Evolutionary conservation across 2,329 filamentous ascomycete genomes (phyloP).

Genomic region (Thielaviopsis euricoi): DNA sequence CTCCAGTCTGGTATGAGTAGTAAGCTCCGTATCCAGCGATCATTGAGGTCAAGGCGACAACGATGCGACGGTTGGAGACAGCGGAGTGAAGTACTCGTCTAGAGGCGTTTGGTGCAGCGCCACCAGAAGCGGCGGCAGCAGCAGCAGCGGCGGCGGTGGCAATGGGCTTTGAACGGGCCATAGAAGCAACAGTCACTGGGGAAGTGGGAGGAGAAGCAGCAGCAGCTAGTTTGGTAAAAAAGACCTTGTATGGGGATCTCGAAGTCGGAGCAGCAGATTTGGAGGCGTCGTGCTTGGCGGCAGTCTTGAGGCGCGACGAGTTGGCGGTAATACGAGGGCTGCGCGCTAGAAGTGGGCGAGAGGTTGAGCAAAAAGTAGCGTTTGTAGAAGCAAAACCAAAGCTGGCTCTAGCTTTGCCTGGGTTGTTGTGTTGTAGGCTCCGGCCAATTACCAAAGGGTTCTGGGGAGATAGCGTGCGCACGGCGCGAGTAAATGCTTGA

Average conservation of each 20-base stretch:
- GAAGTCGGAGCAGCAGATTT: neutral
- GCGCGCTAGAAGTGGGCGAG: neutral
- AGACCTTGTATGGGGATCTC: neutral
- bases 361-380: neutral
- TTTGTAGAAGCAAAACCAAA: neutral
- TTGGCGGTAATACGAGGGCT: neutral
- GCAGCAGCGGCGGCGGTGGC: neutral
- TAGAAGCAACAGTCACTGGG: neutral
- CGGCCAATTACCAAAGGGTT: slow-evolving; percentile 1
- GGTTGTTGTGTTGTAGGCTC: neutral
- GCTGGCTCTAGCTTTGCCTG: neutral
- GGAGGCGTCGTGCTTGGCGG: neutral
- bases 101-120: slow-evolving; percentile 14
- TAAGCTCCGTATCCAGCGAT: slow-evolving; percentile 60
- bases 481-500: slow-evolving; percentile 7
- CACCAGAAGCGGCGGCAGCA: neutral
- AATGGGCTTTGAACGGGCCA: neutral
- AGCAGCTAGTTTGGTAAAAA: neutral
- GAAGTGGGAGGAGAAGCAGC: neutral
- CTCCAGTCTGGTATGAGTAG: slow-evolving; percentile 44
- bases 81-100: slow-evolving; percentile 44
- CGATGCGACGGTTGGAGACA: slow-evolving; percentile 59
- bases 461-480: slow-evolving; percentile 7
- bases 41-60: slow-evolving; percentile 49
- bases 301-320: neutral